Conservation (phyloP, 2,329 filamentous ascomycete genomes). For the Hymenoscyphus infarciens region DNA sequence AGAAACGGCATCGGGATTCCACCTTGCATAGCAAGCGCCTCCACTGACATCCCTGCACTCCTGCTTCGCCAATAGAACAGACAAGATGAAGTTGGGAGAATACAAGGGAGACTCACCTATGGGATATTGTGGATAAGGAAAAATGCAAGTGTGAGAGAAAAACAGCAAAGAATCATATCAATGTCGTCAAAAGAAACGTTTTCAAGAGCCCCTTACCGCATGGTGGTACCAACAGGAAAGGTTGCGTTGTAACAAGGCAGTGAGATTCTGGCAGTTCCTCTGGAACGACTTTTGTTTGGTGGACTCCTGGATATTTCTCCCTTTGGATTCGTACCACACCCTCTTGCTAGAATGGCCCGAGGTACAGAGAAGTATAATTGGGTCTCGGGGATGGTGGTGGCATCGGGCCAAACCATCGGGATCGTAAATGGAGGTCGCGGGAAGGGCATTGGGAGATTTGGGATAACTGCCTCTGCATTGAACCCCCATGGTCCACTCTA, state of each 20-base stretch:
- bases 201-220: not conserved
- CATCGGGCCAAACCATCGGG: conserved; percentile 2
- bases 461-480: not conserved
- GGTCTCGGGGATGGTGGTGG: not conserved
- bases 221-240: not conserved
- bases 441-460: not conserved
- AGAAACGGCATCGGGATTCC: not conserved
- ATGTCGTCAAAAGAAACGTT: not conserved
- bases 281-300: not conserved
- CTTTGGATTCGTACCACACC: not conserved
- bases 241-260: not conserved
- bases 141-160: not conserved
- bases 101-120: not conserved
- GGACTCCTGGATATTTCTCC: not conserved
- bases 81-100: not conserved
- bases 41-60: not conserved
- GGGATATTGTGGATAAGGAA: not conserved
- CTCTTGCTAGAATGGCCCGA: not conserved
- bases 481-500: not conserved
- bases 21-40: not conserved
- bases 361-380: not conserved
- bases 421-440: not conserved
- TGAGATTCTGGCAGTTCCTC: not conserved
- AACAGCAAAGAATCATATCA: not conserved
- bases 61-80: not conserved